Percentiles rank a stretch among this genome's conserved stretches.
Evolutionary conservation across 139 green algal species (phyloP).

Genomic region (Auxenochlorella pyrenoidosa): DNA sequence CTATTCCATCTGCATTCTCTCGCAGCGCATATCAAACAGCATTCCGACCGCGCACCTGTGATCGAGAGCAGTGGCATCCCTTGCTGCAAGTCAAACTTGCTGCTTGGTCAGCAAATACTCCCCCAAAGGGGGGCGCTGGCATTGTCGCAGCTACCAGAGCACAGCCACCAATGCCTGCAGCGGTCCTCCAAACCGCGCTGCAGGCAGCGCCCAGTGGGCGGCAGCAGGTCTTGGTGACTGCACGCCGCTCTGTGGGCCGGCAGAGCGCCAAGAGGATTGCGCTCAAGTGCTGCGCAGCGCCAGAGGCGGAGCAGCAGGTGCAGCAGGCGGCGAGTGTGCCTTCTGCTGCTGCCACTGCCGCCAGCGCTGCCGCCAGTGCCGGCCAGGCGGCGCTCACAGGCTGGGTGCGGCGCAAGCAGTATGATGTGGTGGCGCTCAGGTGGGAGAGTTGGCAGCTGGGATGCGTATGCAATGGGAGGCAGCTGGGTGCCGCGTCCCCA

Average conservation of each 20-base stretch:
- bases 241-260: too few relatives aligned
- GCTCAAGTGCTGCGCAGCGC: background rate
- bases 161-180: too few relatives aligned
- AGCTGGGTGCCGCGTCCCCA: too few relatives aligned
- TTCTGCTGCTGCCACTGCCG: background rate
- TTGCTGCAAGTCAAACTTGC: too few relatives aligned
- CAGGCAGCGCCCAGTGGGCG: background rate
- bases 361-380: background rate
- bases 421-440: conserved; percentile 76
- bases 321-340: background rate
- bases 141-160: too few relatives aligned
- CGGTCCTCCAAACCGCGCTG: background rate
- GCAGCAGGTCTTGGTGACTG: background rate
- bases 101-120: too few relatives aligned
- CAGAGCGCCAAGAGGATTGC: background rate
- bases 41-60: too few relatives aligned
- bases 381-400: background rate
- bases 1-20: too few relatives aligned
- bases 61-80: too few relatives aligned
- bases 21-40: too few relatives aligned
- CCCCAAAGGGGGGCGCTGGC: too few relatives aligned
- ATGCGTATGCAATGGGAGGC: too few relatives aligned
- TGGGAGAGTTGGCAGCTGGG: background rate
- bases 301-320: background rate
- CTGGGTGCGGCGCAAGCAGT: conserved; percentile 29